Percentiles rank a stretch among this genome's conserved stretches.
Evolutionary conservation across 2,329 filamentous ascomycete genomes (phyloP).

Genomic region (Fusarium floridanum): DNA sequence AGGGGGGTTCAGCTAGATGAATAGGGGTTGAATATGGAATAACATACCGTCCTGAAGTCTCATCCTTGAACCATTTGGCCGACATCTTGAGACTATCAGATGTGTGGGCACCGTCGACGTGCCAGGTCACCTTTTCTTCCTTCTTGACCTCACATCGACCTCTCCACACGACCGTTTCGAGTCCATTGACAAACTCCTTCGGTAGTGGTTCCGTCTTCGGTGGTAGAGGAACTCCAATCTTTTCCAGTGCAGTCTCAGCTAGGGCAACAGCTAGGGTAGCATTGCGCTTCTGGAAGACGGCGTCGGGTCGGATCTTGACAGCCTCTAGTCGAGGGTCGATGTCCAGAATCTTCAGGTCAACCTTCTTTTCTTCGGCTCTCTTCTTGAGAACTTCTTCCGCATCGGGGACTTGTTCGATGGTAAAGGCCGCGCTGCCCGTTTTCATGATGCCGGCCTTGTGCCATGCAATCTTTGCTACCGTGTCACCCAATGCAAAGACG

Average conservation of each 20-base stretch:
- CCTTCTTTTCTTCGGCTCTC: constrained; percentile 66
- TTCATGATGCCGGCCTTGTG: constrained; percentile 82
- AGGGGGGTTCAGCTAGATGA: neutral
- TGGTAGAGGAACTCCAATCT: constrained; percentile 54
- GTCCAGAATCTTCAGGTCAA: constrained; percentile 60
- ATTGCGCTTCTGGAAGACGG: constrained; percentile 71
- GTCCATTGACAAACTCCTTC: constrained; percentile 75
- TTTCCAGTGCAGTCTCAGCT: constrained; percentile 62
- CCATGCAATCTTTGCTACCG: constrained; percentile 77
- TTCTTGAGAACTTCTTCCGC: constrained; percentile 60
- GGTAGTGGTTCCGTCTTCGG: constrained; percentile 60
- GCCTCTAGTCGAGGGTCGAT: constrained; percentile 60
- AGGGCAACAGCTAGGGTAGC: constrained; percentile 66
- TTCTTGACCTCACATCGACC: constrained; percentile 79
- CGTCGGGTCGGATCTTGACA: constrained; percentile 65
- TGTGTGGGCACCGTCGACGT: constrained; percentile 94
- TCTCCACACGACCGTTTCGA: constrained; percentile 81
- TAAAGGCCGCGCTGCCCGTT: constrained; percentile 68
- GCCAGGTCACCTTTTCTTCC: constrained; percentile 76
- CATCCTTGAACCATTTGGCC: constrained; percentile 81
- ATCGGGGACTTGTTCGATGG: constrained; percentile 63
- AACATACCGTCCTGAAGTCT: constrained; percentile 54
- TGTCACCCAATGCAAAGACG: constrained; percentile 71
- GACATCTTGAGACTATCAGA: constrained; percentile 88
- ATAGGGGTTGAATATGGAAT: neutral